Evolutionary conservation across 148 eudicot species (phyloP), one percentile per base, ranked within the genome.

Genomic region (Rheum nobile): DNA sequence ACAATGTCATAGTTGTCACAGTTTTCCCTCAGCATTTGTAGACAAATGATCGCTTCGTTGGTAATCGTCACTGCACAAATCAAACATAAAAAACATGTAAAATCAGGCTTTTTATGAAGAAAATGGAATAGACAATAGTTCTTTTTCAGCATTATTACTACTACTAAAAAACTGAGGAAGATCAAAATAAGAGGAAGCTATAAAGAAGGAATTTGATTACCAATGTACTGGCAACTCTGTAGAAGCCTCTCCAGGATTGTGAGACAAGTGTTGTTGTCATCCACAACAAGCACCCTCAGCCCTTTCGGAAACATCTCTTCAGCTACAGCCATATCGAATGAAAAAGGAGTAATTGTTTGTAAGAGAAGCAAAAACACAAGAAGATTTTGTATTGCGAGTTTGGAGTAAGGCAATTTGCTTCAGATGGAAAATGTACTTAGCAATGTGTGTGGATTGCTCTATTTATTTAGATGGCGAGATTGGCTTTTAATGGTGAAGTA

Each of bases 1-100:
- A 94, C 90, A 42, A 93, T 79, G 75, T 91, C 98, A 32, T 75
- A 93, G 10, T 89, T 89, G 48, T 86, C 87, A 80, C 52, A 83
- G 83, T 87, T 89, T 61, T 83, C 90, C 74, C 90, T 77, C 37
- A 93, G 85, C 43, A 69, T 75, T 5, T 78, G 28, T 71, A 91
- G 50, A n/a, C 97, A 91, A 72, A 1, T 32, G 6, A 31, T 17
- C 4, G 69, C 39, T 29, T 63, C 38, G 1, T 37, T 31, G 2
- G 69, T 29, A 28, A 32, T 17, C 39, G 69, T 14, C 13, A 63
- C 69, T 63, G 38, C 39, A 13, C 38, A 32, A 63, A 11, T 63
- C 8, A 13, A 31, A 16, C 39, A 63, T 29, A 34, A 28, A 26
- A n/a, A 26, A 54, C 31, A 14, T 17, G 46, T 42, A 12, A 21